phyloP scores from a whole-genome alignment of 2,329 filamentous ascomycete species.

The Microdochium bolleyi region DNA sequence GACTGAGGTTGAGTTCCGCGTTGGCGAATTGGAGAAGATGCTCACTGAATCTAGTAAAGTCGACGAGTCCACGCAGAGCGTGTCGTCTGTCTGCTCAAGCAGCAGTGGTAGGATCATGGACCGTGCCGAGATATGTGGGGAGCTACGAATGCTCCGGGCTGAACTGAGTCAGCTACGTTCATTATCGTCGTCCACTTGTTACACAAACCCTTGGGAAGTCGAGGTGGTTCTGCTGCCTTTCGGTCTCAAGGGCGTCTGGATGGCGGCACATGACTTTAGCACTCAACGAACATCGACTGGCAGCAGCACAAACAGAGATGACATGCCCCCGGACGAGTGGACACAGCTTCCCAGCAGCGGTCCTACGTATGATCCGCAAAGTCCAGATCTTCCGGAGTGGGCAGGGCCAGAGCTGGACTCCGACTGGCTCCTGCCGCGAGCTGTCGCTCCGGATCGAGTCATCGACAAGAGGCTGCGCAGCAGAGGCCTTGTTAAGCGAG shows the following conservation, averaged over 20 bases:
- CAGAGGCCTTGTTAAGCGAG: constrained; percentile 59
- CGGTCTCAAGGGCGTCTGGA: constrained; percentile 48
- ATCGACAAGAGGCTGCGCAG: constrained; percentile 68
- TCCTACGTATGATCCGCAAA: constrained; percentile 35
- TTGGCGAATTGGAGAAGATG: constrained; percentile 51
- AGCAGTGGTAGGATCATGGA: constrained; percentile 27
- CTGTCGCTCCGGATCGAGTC: constrained; percentile 53
- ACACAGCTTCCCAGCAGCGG: constrained; percentile 43
- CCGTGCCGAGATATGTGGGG: constrained; percentile 37
- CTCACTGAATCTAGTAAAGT: constrained; percentile 37
- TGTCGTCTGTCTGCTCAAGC: constrained; percentile 37
- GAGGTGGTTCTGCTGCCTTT: constrained; percentile 74
- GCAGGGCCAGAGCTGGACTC: constrained; percentile 33
- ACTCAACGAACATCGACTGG: constrained; percentile 19
- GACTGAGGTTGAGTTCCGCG: constrained; percentile 58
- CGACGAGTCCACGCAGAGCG: constrained; percentile 36
- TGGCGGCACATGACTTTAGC: constrained; percentile 38
- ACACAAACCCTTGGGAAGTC: constrained; percentile 59
- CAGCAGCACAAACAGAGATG: constrained; percentile 9
- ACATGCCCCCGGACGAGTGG: constrained; percentile 38
- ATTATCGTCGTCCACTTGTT: constrained; percentile 48
- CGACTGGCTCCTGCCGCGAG: constrained; percentile 61
- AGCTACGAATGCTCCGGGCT: constrained; percentile 41
- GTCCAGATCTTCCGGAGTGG: constrained; percentile 40
- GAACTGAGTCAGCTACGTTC: constrained; percentile 48